Conservation (phyloP, 116 monocot species). For the Phalaenopsis hybrid region DNA sequence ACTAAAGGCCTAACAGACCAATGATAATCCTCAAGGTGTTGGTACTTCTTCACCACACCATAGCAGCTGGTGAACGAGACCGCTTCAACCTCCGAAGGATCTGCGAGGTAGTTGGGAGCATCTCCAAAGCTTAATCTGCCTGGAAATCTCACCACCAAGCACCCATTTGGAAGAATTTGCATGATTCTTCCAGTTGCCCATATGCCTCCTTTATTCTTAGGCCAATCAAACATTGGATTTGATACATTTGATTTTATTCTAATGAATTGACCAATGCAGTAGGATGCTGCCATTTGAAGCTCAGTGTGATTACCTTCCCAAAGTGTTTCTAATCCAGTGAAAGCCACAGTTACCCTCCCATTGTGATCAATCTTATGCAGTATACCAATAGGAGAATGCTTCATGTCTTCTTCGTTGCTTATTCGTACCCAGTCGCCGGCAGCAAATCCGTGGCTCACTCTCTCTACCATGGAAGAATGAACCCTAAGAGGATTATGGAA, state of each 20-base stretch:
- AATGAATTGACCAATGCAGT: constrained; percentile 64
- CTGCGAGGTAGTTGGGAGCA: constrained; percentile 31
- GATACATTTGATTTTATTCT: constrained; percentile 42
- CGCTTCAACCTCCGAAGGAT: constrained; percentile 68
- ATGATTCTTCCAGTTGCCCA: constrained; percentile 57
- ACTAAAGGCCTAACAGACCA: constrained; percentile 83
- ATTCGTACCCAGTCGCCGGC: constrained; percentile 76
- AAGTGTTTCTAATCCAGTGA: constrained; percentile 59
- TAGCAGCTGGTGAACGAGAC: constrained; percentile 67
- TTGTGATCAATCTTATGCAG: constrained; percentile 64
- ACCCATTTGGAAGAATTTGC: constrained; percentile 67
- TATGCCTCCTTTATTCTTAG: constrained; percentile 26
- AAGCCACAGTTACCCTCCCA: constrained; percentile 54
- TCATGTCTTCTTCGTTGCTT: constrained; percentile 17
- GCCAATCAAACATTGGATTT: constrained; percentile 66
- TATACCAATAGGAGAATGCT: constrained; percentile 62
- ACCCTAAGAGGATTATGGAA: constrained; percentile 56
- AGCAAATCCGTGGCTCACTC: constrained; percentile 65
- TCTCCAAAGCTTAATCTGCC: constrained; percentile 53
- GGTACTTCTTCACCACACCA: constrained; percentile 65
- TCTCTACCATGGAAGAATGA: constrained; percentile 47
- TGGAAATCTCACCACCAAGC: constrained; percentile 72
- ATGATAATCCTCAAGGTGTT: constrained; percentile 88
- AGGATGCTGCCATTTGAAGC: constrained; percentile 70
- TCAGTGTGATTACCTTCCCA: constrained; percentile 53